Evolutionary conservation across 169 alveolate genomes (phyloP), one percentile per base, ranked within the genome.

Genomic region (Cryptosporidium xiaoi): DNA sequence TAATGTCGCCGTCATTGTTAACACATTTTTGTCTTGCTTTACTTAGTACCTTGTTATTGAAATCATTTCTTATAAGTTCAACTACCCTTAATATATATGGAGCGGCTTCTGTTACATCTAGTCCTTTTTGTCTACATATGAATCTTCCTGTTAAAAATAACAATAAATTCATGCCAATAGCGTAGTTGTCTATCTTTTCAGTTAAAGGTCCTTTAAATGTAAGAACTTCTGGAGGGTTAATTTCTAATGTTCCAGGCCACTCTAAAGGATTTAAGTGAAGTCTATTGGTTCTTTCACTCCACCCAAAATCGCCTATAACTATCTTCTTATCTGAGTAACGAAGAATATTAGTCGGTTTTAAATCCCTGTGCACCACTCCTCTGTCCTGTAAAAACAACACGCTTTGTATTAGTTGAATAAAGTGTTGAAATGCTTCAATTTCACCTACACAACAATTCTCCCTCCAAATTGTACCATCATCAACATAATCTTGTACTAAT

Each of bases 201-300:
- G 94, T 93, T 90, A 93, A 83, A 15, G 96, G 96, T 1, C 96
- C 96, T 24, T 92, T 84, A 82, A 82, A 90, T 48, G 91, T 92
- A 34, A 93, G 58, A 4, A 93, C 95, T 40, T 93, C 96, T 10
- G 96, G 96, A 7, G 96, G 96, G 62, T 93, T 93, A 48, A 93
- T 93, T 71, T 93, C 96, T 82, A 93, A 83, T 8, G 96, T 93
- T 18, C 96, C 96, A 10, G 96, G 96, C 96, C 96, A 93, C 82
- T 93, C 96, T 44, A 90, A 64, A 16, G 93, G 92, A 36, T 71
- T 90, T 51, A 84, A 71, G 51, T 92, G 90, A 65, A 93, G 89
- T 44, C 84, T 82, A 55, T 93, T 92, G 1, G 90, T 83, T 33
- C 82, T 82, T 66, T 93, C 95, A 29, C 95, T 90, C 95, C 95